These are phyloP conservation scores for Fraxinus sp. DNA, from an alignment of 305 asterid species.

Conservation along the genomic window DNA sequence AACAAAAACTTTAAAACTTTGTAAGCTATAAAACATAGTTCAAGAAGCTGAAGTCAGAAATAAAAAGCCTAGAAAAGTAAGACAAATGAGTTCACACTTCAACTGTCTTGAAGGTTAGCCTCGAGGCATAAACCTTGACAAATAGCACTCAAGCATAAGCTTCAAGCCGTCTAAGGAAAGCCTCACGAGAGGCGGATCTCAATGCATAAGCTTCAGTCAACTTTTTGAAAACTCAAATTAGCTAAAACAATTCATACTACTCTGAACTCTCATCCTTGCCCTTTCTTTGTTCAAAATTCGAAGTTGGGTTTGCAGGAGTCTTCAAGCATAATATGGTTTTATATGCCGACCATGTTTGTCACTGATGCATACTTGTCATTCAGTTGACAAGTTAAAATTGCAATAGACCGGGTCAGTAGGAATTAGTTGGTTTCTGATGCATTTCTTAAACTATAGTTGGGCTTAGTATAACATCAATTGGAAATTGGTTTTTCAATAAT, in stretches of 20 bases:
- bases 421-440: not conserved
- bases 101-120: not conserved
- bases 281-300: conserved; percentile 1
- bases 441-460: not conserved
- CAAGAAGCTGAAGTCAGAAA: not conserved
- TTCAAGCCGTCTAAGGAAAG: not conserved
- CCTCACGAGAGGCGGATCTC: not conserved
- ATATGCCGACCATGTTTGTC: conserved; percentile 4
- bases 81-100: not conserved
- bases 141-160: not conserved
- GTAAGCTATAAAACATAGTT: not conserved
- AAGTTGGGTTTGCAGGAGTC: not conserved
- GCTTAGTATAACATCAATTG: not conserved
- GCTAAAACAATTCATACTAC: not conserved
- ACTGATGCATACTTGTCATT: not conserved
- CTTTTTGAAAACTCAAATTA: not conserved
- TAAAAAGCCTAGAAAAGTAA: not conserved
- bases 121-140: not conserved
- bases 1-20: not conserved
- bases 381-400: conserved; percentile 7
- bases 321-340: conserved; percentile 17
- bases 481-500: not conserved
- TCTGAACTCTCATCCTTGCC: not conserved
- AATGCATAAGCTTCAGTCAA: not conserved
- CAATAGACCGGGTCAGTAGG: not conserved